phyloP scores from a whole-genome alignment of 225 moss, liverwort and hornwort genomes.

The Climacium dendroides region DNA sequence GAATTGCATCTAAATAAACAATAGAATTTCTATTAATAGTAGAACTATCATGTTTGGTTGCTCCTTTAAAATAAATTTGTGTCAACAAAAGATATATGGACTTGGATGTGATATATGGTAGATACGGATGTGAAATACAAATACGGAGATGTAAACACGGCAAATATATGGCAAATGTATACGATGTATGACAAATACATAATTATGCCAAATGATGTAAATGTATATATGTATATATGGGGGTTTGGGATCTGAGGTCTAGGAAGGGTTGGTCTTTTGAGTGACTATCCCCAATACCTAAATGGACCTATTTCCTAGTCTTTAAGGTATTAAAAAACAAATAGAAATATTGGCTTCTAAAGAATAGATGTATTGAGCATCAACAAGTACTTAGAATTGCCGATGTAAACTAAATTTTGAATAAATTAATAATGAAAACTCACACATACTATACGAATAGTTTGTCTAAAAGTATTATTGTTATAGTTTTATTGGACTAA shows the following conservation, averaged over 20 bases:
- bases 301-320: background rate
- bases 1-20: background rate
- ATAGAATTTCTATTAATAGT: too few relatives aligned
- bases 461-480: too few relatives aligned
- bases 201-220: too few relatives aligned
- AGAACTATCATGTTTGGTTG: accelerated
- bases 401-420: too few relatives aligned
- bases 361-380: too few relatives aligned
- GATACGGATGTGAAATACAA: accelerated
- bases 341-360: too few relatives aligned
- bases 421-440: too few relatives aligned
- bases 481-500: too few relatives aligned
- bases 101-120: accelerated
- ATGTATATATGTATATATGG: background rate
- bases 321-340: background rate
- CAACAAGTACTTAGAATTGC: too few relatives aligned
- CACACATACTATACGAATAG: too few relatives aligned
- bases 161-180: accelerated
- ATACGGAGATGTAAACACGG: background rate
- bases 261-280: accelerated
- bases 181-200: accelerated
- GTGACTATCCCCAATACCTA: background rate
- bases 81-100: accelerated
- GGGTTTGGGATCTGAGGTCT: accelerated
- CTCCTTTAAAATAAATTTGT: background rate